Conservation (phyloP, 179 eudicot species). For the Vitellaria paradoxa region DNA sequence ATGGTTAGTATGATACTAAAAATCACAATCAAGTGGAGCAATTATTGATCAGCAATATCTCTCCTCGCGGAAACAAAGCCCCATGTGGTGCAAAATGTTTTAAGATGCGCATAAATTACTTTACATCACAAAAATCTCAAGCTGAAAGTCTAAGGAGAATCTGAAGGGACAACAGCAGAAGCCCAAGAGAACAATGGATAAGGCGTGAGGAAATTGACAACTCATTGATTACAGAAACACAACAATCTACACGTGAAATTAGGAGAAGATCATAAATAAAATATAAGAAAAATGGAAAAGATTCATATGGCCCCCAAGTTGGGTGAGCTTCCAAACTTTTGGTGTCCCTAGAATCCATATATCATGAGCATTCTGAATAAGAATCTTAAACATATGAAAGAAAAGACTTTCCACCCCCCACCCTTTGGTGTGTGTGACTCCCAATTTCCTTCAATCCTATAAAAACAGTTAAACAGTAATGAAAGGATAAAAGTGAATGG, state of each 20-base stretch:
- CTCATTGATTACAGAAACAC: not conserved
- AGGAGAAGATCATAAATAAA: not conserved
- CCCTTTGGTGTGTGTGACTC: not conserved
- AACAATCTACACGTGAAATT: not conserved
- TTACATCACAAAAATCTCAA: not conserved
- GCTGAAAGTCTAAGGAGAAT: not conserved
- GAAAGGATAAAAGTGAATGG: not conserved
- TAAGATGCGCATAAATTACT: not conserved
- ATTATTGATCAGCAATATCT: no score
- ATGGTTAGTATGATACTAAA: no score
- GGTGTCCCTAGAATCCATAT: not conserved
- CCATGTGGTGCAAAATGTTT: not conserved
- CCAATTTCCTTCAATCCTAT: not conserved
- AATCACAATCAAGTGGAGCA: not conserved
- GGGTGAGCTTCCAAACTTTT: constrained; percentile 1
- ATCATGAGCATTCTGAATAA: not conserved
- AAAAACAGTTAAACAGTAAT: no score
- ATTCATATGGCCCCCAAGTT: not conserved
- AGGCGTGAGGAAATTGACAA: not conserved
- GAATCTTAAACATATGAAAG: no score
- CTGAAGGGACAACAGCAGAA: not conserved
- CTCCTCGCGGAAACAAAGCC: not conserved
- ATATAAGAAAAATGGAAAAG: not conserved
- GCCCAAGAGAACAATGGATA: not conserved
- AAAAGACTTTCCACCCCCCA: no score